Percentiles rank a stretch among this genome's conserved stretches.
phyloP scores from a whole-genome alignment of 2,329 filamentous ascomycete species.

The Trichoderma afroharzianum region DNA sequence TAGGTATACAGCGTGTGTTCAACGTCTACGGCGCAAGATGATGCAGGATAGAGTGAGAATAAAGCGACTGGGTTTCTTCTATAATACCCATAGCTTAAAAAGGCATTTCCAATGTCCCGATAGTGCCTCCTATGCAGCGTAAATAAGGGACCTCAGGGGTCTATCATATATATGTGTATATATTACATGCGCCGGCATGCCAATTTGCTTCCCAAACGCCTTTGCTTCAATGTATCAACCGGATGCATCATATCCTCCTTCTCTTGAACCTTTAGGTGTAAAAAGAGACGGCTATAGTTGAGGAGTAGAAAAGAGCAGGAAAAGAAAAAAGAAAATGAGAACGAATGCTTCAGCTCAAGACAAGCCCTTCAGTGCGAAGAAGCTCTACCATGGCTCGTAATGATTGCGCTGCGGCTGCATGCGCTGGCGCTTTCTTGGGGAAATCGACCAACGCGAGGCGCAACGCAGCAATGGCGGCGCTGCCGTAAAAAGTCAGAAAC shows the following conservation, averaged over 20 bases:
- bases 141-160: not conserved
- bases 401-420: conserved; percentile 48
- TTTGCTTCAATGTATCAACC: conserved; percentile 5
- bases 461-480: conserved; percentile 67
- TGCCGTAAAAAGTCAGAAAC: conserved; percentile 79
- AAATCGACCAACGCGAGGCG: conserved; percentile 70
- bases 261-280: not conserved
- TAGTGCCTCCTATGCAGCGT: not conserved
- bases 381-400: conserved; percentile 52
- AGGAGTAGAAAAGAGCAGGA: not conserved
- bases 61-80: not conserved
- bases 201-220: conserved; percentile 14
- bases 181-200: not conserved
- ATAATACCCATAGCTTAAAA: not conserved
- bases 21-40: not conserved
- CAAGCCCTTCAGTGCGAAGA: conserved; percentile 48
- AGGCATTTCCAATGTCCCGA: conserved; percentile 1
- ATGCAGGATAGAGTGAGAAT: not conserved
- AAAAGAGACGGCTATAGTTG: not conserved
- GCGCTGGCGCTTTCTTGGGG: conserved; percentile 51
- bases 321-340: not conserved
- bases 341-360: conserved; percentile 33
- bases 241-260: conserved; percentile 2
- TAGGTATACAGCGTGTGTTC: not conserved
- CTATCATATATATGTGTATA: conserved; percentile 2